Evolutionary conservation across 129 eudicot genomes (phyloP).

Genomic region (Saposhnikovia divaricata): DNA sequence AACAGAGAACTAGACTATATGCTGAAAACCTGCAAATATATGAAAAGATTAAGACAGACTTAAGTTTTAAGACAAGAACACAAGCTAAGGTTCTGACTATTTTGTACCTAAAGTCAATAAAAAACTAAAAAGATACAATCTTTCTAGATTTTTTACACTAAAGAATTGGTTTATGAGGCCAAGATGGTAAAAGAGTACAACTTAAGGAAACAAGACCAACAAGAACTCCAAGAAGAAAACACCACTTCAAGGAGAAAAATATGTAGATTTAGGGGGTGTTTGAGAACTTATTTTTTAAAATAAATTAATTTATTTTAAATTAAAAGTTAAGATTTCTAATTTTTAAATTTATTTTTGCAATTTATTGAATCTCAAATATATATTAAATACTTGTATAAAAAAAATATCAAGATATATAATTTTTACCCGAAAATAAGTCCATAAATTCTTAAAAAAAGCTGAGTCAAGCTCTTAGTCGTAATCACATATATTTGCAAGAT

Average conservation of each 20-base stretch:
- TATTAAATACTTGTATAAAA: too few relatives aligned
- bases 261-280: not conserved
- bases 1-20: not conserved
- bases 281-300: too few relatives aligned
- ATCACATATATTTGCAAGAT: not conserved
- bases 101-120: not conserved
- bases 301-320: too few relatives aligned
- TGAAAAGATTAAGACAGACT: not conserved
- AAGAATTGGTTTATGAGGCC: not conserved
- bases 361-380: too few relatives aligned
- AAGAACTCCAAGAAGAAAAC: not conserved
- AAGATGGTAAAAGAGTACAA: conserved; percentile 4
- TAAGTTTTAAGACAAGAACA: not conserved
- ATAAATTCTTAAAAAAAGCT: too few relatives aligned
- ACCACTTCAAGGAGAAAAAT: not conserved
- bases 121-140: not conserved
- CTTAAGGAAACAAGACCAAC: not conserved
- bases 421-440: too few relatives aligned
- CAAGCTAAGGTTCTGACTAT: not conserved
- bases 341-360: too few relatives aligned
- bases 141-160: not conserved
- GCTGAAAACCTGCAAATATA: not conserved
- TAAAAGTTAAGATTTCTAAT: too few relatives aligned
- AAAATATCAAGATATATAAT: too few relatives aligned
- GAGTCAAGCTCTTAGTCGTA: too few relatives aligned